Evolutionary conservation across 345 rosid genomes (phyloP).

Genomic region (Aethionema arabicum): DNA sequence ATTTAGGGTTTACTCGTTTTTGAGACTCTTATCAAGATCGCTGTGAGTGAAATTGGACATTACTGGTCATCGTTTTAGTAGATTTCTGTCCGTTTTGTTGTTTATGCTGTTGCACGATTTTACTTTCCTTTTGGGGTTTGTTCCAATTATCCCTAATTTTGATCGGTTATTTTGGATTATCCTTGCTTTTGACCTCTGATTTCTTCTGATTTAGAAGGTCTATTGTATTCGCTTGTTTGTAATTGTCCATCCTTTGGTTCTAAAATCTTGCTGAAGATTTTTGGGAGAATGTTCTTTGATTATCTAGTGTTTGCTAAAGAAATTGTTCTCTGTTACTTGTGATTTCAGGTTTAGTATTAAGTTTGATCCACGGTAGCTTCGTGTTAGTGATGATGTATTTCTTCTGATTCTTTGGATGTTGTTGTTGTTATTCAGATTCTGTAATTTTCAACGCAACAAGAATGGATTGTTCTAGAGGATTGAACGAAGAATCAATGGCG

Average conservation of each 20-base stretch:
- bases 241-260: constrained; percentile 2
- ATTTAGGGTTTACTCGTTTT: constrained; percentile 5
- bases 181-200: background rate
- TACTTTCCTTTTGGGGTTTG: constrained; percentile 14
- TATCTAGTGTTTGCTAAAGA: background rate
- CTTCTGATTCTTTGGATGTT: constrained; percentile 15
- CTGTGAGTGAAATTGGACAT: background rate
- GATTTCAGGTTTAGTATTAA: background rate
- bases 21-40: background rate
- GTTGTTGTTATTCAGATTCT: constrained; percentile 29
- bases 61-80: constrained; percentile 10
- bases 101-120: constrained; percentile 11
- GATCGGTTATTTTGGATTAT: background rate
- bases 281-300: constrained; percentile 1
- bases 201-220: background rate
- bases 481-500: constrained; percentile 49
- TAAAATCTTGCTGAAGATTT: background rate
- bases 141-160: background rate
- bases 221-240: background rate
- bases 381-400: background rate
- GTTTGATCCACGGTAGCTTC: background rate
- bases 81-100: background rate
- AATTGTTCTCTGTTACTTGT: background rate
- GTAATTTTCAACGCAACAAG: constrained; percentile 18
- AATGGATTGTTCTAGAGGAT: constrained; percentile 66